Evolutionary conservation across 306 rosid species (phyloP).

Genomic region (Purshia tridentata): DNA sequence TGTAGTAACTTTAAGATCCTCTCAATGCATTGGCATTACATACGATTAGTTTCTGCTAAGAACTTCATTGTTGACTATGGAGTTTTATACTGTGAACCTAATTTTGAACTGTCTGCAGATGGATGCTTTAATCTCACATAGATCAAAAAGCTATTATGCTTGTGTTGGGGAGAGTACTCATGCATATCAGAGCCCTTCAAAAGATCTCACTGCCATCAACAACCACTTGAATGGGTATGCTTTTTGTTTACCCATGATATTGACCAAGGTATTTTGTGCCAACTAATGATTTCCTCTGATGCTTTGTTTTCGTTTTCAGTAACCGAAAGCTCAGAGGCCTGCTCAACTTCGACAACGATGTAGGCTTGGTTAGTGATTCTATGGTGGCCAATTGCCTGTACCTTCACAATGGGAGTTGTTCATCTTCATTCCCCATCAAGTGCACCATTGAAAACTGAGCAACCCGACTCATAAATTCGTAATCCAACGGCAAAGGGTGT

Average conservation of each 20-base stretch:
- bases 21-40: background rate
- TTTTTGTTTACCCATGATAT: background rate
- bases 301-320: constrained; percentile 36
- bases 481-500: background rate
- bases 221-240: constrained; percentile 84
- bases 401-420: constrained; percentile 80
- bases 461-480: constrained; percentile 71
- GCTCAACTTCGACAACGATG: constrained; percentile 83
- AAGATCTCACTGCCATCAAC: constrained; percentile 93
- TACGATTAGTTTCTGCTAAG: too few relatives aligned
- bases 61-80: background rate
- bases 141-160: constrained; percentile 94
- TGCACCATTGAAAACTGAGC: constrained; percentile 75
- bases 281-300: constrained; percentile 17
- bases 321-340: constrained; percentile 74
- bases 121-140: constrained; percentile 97
- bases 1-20: background rate
- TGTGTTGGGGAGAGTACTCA: constrained; percentile 99
- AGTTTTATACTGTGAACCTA: background rate
- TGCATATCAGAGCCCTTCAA: constrained; percentile 99
- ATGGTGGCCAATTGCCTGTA: constrained; percentile 92
- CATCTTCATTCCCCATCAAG: constrained; percentile 78
- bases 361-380: constrained; percentile 87
- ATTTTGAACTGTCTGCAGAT: constrained; percentile 44
- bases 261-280: background rate